These are phyloP conservation scores for Ehretia macrophylla DNA, from an alignment of 257 asterid species.

Conservation along the genomic window DNA sequence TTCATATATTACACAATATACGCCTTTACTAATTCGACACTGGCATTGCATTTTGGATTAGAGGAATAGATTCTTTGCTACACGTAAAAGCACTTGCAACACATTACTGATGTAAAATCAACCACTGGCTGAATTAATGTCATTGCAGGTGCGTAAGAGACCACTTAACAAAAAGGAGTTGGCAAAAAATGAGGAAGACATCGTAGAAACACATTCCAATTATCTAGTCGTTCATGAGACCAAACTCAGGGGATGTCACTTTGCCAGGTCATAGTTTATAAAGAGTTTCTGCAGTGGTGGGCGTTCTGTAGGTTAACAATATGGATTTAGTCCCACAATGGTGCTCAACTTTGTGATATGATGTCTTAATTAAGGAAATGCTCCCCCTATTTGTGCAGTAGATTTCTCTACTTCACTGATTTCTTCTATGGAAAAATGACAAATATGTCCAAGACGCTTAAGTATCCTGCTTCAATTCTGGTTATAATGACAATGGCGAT, in stretches of 20 bases:
- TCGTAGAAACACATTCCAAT: slow-evolving; percentile 68
- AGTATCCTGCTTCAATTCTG: background rate
- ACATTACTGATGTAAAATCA: background rate
- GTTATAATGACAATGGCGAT: background rate
- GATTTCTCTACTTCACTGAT: too few relatives aligned
- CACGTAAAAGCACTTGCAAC: background rate
- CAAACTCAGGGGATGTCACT: slow-evolving; percentile 68
- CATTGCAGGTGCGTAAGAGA: slow-evolving; percentile 80
- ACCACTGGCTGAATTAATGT: background rate
- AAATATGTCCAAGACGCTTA: too few relatives aligned
- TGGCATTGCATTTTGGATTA: background rate
- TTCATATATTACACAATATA: too few relatives aligned
- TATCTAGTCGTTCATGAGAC: slow-evolving; percentile 81
- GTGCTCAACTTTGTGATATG: background rate
- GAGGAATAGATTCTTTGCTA: background rate
- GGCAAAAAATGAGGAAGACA: slow-evolving; percentile 87
- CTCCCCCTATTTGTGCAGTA: too few relatives aligned
- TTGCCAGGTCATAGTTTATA: background rate
- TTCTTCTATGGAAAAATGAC: too few relatives aligned
- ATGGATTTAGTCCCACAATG: background rate
- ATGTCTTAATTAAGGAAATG: too few relatives aligned
- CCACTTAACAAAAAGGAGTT: slow-evolving; percentile 85
- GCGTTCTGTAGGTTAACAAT: background rate
- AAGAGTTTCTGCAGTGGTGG: background rate
- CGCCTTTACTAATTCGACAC: too few relatives aligned